These are phyloP conservation scores for Pogostemon cablin DNA, from an alignment of 257 asterid genomes.

Conservation along the genomic window DNA sequence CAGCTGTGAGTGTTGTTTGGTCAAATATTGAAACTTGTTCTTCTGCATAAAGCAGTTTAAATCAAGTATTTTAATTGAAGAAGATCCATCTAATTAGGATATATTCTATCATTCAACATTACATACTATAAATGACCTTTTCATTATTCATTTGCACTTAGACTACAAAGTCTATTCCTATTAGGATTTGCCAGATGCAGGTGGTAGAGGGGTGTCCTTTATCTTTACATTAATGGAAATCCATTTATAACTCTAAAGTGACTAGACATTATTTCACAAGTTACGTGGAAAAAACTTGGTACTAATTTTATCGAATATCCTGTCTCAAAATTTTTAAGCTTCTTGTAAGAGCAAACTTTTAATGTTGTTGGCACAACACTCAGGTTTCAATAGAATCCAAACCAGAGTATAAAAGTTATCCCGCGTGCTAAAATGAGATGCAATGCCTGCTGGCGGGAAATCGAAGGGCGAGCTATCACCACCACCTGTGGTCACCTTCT, in stretches of 20 bases:
- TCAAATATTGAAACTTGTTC: too few species aligned
- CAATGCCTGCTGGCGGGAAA: slow-evolving; percentile 94
- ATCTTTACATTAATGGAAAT: background rate
- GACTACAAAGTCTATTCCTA: background rate
- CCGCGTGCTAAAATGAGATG: slow-evolving; percentile 73
- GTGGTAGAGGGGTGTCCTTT: slow-evolving; percentile 2
- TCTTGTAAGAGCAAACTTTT: background rate
- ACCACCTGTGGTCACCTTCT: slow-evolving; percentile 94
- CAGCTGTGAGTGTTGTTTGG: too few species aligned
- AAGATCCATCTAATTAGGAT: too few species aligned
- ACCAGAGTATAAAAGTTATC: slow-evolving; percentile 22
- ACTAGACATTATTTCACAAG: background rate
- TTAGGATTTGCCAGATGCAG: slow-evolving; percentile 4
- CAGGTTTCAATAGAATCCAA: slow-evolving; percentile 34
- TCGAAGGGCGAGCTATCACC: slow-evolving; percentile 90
- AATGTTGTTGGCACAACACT: slow-evolving; percentile 11
- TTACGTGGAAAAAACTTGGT: background rate
- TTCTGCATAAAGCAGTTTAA: too few species aligned
- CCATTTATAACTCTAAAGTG: slow-evolving; percentile 7
- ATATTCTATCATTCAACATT: background rate
- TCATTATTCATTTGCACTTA: background rate
- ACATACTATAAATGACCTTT: background rate
- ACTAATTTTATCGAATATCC: slow-evolving; percentile 3
- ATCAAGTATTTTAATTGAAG: too few species aligned
- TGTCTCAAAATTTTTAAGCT: background rate